Base-by-base conservation (phyloP, 441 rosid genomes). In the Euphorbia schlechtendalii region DNA sequence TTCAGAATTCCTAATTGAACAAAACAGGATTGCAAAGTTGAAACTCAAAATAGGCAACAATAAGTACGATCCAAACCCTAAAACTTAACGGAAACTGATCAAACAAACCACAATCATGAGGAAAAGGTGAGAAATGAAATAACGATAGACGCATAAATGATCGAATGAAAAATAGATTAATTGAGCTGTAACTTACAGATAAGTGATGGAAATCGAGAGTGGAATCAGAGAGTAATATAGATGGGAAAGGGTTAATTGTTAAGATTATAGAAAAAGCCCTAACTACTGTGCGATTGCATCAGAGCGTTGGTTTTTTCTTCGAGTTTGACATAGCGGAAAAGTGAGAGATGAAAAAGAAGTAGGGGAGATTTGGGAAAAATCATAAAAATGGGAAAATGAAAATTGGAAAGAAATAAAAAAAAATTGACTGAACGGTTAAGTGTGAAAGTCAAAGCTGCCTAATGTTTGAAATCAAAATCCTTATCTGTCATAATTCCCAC, bases 1-100 rank as follows among this genome's bases (percentile, higher is more conserved):
- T 15, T 27, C 5, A 17, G 3, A 32, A 53, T 30, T 11, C 4
- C 3, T 32, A 32, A 2, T 32, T 32, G 4, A 32, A 32, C 34
- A 6, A 32, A 32, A 3, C 3, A n/a, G n/a, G n/a, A n/a, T n/a
- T n/a, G 3, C 34, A 36, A 18, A 65, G 38, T 20, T 0, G 12
- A 43, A 27, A 22, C 17, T 2, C 5, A 27, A 55, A 18, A 56
- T 56, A 28, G 38, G 15, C n/a, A 14, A 25, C 25, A n/a, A 51
- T 1, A 61, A 54, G 41, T 21, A 34, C 56, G 67, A 69, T 69
- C 72, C 62, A 54, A 61, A 45, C 72, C 67, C 34, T 32, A 32
- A 34, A 24, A 49, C 6, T 21, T 9, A 48, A 34, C 1, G 5
- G 27, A 58, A 11, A 59, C 21, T 32, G 20, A 59, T 58, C 22